phyloP scores from a whole-genome alignment of 495 filamentous ascomycete genomes.

The Aspergillus saccharolyticus region DNA sequence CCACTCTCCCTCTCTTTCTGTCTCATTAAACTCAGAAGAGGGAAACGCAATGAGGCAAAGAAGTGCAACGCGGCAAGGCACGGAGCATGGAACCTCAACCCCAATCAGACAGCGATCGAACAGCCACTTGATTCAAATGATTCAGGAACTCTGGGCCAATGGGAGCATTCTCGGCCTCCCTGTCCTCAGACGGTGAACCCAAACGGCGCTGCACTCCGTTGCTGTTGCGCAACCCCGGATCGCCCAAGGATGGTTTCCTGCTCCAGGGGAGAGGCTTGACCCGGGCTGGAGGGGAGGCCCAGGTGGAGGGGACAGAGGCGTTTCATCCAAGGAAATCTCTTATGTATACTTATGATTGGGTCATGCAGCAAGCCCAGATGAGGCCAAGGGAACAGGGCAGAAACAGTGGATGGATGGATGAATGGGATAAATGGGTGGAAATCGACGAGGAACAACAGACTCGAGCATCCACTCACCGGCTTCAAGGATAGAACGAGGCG shows the following conservation, averaged over 20 bases:
- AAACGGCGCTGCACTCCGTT: constrained; percentile 11
- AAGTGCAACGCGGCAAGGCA: constrained; percentile 35
- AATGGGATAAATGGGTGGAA: neutral
- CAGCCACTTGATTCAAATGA: constrained; percentile 26
- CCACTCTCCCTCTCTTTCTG: neutral
- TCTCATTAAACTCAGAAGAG: constrained; percentile 12
- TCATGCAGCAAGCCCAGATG: neutral
- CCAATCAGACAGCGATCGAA: constrained; percentile 27
- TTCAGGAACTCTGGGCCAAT: constrained; percentile 14
- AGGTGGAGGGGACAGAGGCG: neutral
- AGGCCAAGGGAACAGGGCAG: neutral
- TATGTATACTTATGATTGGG: neutral
- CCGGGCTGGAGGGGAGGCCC: neutral
- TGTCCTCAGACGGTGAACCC: constrained; percentile 13
- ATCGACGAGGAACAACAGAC: neutral
- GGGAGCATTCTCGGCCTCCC: constrained; percentile 20
- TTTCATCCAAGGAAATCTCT: neutral
- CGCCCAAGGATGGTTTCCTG: constrained; percentile 1
- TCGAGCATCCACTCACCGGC: neutral
- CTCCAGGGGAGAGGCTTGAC: no score
- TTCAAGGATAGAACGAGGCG: neutral
- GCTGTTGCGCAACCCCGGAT: constrained; percentile 8
- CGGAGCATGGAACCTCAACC: constrained; percentile 21
- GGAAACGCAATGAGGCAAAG: constrained; percentile 17
- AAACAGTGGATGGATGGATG: neutral